Percentiles rank a stretch among this genome's conserved stretches.
Conservation (phyloP, 1,139 yeast genomes). For the Sugiyamaella pinicola region DNA sequence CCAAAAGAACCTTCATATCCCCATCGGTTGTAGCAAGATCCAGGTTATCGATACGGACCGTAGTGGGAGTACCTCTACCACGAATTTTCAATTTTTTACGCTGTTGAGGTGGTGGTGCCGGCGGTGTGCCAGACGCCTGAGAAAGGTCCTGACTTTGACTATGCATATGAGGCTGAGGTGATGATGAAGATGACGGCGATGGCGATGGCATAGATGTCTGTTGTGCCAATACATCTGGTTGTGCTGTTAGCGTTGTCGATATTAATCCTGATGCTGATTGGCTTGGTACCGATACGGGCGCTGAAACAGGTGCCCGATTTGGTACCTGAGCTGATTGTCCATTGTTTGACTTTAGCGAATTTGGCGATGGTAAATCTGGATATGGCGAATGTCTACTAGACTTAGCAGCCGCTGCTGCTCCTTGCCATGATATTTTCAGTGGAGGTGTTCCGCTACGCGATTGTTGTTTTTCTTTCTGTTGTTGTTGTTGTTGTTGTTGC, state of each 20-base stretch:
- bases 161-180: neutral
- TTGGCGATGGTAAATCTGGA: neutral
- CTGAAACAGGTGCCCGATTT: neutral
- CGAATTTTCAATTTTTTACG: conserved; percentile 22
- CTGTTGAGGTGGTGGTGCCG: conserved; percentile 3
- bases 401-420: neutral
- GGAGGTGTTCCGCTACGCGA: neutral
- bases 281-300: neutral
- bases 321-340: neutral
- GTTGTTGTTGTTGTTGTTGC: neutral
- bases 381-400: neutral
- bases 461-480: neutral
- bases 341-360: neutral
- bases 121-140: neutral
- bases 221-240: neutral
- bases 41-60: conserved; percentile 23
- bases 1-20: conserved; percentile 22
- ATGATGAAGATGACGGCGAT: neutral
- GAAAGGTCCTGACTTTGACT: neutral
- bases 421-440: conserved; percentile 1
- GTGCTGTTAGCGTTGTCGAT: no score
- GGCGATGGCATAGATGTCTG: neutral
- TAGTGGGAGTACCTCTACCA: conserved; percentile 26
- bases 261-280: neutral
- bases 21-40: conserved; percentile 23